Base-by-base conservation (phyloP, 1,284 basidiomycete species). In the Schizophyllum commune region DNA sequence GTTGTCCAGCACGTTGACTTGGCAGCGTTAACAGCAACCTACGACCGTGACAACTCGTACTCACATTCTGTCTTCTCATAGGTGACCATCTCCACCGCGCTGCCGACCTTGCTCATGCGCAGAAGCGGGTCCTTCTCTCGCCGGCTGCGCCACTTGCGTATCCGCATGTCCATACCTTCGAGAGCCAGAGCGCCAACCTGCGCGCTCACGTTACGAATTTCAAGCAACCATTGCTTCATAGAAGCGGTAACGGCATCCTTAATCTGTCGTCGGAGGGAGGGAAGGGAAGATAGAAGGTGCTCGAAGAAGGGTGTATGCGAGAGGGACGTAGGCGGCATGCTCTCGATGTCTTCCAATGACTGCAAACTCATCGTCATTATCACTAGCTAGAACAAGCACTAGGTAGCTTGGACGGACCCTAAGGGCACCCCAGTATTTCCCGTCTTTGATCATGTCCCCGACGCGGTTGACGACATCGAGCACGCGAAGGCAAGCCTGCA, bases 151-250 rank as follows among this genome's bases (percentile, higher is more conserved):
- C 97, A 99, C 62, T 91, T 84, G 70, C 91, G 84, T 27, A 88
- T 87, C 17, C 97, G 83, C 32, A 77, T 74, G 57, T 94, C 91
- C 92, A 98, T 98, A 20, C 88, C 86, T 66, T 98, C 94, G 39
- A 97, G 82, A 0, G 96, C 96, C 5, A 95, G 81, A 64, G 83
- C 83, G 1, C 97, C 97, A 1, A 99, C 91, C 56, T 91, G 84
- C 0, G 89, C 85, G 61, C 91, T 92, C 63, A 92, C 85, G 68
- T 98, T 95, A 59, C 97, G 81, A 61, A 98, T 95, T 68, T 98
- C 94, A 60, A 96, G 86, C 27, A 99, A 77, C 97, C 97, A 99
- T 64, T 97, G 91, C 72, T 98, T 99, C 78, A 95, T 91, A 7
- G 95, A 93, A 0, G 94, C 90, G 0, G 92, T 96, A 1, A 99